phyloP scores from a whole-genome alignment of 2,329 filamentous ascomycete species.

The Talaromyces atroroseus region DNA sequence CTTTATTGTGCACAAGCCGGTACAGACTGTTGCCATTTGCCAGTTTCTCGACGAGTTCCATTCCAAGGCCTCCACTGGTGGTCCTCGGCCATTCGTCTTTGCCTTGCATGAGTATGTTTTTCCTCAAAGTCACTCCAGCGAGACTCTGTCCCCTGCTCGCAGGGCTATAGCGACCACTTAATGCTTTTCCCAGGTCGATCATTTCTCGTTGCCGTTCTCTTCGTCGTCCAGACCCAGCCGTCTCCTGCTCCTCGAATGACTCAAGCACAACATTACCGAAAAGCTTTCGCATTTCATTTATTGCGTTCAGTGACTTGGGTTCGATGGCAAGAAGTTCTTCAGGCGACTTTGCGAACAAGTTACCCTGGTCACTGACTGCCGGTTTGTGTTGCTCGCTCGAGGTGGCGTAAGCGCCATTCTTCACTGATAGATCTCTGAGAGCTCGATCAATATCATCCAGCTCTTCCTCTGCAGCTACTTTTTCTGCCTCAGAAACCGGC shows the following conservation, averaged over 20 bases:
- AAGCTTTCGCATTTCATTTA: slow-evolving; percentile 82
- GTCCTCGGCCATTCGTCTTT: slow-evolving; percentile 82
- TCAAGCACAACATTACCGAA: slow-evolving; percentile 63
- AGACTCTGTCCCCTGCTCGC: slow-evolving; percentile 59
- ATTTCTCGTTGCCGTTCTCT: slow-evolving; percentile 50
- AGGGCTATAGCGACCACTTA: slow-evolving; percentile 49
- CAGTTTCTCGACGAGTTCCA: slow-evolving; percentile 61
- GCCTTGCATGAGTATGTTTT: slow-evolving; percentile 79
- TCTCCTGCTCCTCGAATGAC: slow-evolving; percentile 46
- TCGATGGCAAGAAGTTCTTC: slow-evolving; percentile 57
- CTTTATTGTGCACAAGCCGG: slow-evolving; percentile 66
- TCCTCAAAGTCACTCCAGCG: slow-evolving; percentile 64
- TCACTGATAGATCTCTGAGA: slow-evolving; percentile 53
- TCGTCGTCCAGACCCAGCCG: slow-evolving; percentile 42
- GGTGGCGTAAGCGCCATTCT: slow-evolving; percentile 22
- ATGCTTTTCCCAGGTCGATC: slow-evolving; percentile 49
- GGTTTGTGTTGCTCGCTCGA: slow-evolving; percentile 30
- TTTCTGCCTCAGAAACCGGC: slow-evolving; percentile 20
- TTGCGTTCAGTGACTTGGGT: slow-evolving; percentile 70
- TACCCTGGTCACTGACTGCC: background rate
- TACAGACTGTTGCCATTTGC: slow-evolving; percentile 63
- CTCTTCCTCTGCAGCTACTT: slow-evolving; percentile 23
- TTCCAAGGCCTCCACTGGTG: slow-evolving; percentile 73
- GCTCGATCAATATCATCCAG: slow-evolving; percentile 64
- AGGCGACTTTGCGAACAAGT: slow-evolving; percentile 31